phyloP scores from a whole-genome alignment of 257 asterid genomes.

The Henckelia pumila region DNA sequence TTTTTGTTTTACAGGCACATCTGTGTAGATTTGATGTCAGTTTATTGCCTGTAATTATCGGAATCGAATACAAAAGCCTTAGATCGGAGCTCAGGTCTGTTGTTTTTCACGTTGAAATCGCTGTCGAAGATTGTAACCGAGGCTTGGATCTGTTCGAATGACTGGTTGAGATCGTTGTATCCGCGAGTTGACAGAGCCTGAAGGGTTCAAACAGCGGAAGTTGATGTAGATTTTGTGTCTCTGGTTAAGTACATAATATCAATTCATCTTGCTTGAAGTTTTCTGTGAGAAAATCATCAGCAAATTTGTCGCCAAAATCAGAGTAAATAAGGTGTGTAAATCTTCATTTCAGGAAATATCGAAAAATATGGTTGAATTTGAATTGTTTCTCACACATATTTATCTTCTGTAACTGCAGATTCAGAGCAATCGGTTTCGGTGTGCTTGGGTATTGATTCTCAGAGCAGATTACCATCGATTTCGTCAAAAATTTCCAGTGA shows the following conservation, averaged over 20 bases:
- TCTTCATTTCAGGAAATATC: slow-evolving; percentile 17
- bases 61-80: slow-evolving; percentile 17
- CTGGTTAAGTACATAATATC: slow-evolving; percentile 13
- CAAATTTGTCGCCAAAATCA: slow-evolving; percentile 1
- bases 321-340: slow-evolving; percentile 23
- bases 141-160: slow-evolving; percentile 5
- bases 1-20: slow-evolving; percentile 30
- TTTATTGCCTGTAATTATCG: slow-evolving; percentile 25
- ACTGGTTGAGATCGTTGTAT: not conserved
- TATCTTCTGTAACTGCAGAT: slow-evolving; percentile 29
- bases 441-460: slow-evolving; percentile 6
- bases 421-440: slow-evolving; percentile 25
- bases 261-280: slow-evolving; percentile 14
- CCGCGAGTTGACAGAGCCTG: not conserved
- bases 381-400: slow-evolving; percentile 26
- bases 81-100: slow-evolving; percentile 3
- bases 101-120: slow-evolving; percentile 10
- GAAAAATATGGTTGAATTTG: slow-evolving; percentile 22
- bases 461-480: not conserved
- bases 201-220: slow-evolving; percentile 29
- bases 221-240: slow-evolving; percentile 17
- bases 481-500: slow-evolving; percentile 12
- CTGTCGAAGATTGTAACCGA: not conserved
- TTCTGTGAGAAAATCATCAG: not conserved
- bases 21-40: slow-evolving; percentile 37